A percentile compares a stretch with the other conserved stretches of the same genome.
Conservation (phyloP, 768 basidiomycete genomes). For the Crucibulum laeve region DNA sequence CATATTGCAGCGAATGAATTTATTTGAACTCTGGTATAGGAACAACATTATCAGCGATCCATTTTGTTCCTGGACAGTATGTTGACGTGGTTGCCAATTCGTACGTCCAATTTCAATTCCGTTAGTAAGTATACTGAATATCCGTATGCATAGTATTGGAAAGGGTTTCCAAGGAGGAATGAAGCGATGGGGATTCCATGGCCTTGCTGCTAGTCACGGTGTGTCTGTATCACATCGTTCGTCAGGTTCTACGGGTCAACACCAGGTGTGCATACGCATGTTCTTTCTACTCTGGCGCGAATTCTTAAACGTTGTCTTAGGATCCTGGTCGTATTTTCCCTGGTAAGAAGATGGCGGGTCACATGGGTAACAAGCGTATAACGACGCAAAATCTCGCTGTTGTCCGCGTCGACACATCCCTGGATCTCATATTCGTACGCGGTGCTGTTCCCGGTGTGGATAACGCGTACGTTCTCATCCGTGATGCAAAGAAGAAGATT, state of each 20-base stretch:
- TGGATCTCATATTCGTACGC: slow-evolving; percentile 87
- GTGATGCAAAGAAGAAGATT: slow-evolving; percentile 89
- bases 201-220: slow-evolving; percentile 92
- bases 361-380: slow-evolving; percentile 77
- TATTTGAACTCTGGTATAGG: slow-evolving; percentile 39
- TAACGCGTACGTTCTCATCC: slow-evolving; percentile 79
- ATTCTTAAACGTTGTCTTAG: slow-evolving; percentile 33
- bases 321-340: slow-evolving; percentile 96
- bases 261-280: slow-evolving; percentile 66
- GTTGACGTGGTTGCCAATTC: slow-evolving; percentile 90
- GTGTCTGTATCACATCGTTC: slow-evolving; percentile 92
- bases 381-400: slow-evolving; percentile 90
- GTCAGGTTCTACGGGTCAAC: slow-evolving; percentile 89
- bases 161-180: slow-evolving; percentile 97
- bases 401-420: slow-evolving; percentile 77
- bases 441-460: slow-evolving; percentile 92
- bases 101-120: slow-evolving; percentile 46
- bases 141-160: slow-evolving; percentile 60
- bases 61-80: slow-evolving; percentile 96
- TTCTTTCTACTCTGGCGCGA: slow-evolving; percentile 1
- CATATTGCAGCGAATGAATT: background rate
- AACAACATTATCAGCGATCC: slow-evolving; percentile 83
- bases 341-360: slow-evolving; percentile 98
- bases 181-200: slow-evolving; percentile 94
- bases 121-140: background rate